Evolutionary conservation across 176 grass and related monocot genomes (phyloP).

Genomic region (Sorghum bicolor): DNA sequence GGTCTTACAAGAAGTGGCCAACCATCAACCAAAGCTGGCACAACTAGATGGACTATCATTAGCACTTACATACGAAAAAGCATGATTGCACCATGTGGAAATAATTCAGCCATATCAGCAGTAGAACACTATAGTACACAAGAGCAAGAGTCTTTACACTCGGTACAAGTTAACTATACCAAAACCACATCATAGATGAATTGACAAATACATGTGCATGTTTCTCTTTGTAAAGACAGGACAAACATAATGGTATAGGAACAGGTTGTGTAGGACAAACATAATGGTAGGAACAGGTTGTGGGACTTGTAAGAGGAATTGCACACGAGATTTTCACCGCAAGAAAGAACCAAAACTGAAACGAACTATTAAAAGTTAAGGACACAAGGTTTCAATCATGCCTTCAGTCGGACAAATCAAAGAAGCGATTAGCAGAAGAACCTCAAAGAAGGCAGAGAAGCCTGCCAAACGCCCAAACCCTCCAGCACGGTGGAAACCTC

Average conservation of each 20-base stretch:
- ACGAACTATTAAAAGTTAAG: not conserved
- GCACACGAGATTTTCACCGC: not conserved
- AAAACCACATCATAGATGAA: not conserved
- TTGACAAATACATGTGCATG: not conserved
- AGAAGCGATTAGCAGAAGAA: slow-evolving; percentile 12
- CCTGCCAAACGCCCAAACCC: not conserved
- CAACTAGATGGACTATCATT: slow-evolving; percentile 16
- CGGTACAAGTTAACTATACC: not conserved
- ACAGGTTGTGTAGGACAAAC: not conserved
- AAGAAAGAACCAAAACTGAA: not conserved
- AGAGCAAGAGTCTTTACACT: not conserved
- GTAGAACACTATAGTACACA: not conserved
- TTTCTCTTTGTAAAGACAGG: not conserved
- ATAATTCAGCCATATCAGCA: slow-evolving; percentile 16
- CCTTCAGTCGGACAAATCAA: not conserved
- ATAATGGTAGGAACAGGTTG: not conserved
- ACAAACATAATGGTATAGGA: not conserved
- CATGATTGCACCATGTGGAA: not conserved
- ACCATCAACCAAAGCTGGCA: slow-evolving; percentile 24
- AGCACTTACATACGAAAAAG: not conserved
- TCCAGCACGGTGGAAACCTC: not conserved
- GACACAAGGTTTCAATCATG: slow-evolving; percentile 3
- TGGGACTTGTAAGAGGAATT: not conserved
- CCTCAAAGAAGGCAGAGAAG: not conserved
- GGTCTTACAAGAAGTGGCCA: slow-evolving; percentile 6